Percentiles rank a stretch among this genome's conserved stretches.
Conservation (phyloP, 2,329 filamentous ascomycete species). For the Xylariaceae sp. region DNA sequence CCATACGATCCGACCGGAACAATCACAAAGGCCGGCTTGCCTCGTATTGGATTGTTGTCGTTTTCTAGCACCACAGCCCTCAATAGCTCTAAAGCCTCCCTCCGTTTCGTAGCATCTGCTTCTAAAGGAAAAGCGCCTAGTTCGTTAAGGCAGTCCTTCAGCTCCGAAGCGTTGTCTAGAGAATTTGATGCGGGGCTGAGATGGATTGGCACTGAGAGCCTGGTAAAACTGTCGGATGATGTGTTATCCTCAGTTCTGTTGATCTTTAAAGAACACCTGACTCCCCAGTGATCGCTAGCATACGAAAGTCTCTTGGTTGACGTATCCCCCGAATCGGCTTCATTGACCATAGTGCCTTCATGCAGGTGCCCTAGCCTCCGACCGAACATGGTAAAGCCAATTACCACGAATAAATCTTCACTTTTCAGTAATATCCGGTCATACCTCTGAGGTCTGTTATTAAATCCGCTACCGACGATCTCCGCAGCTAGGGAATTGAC, state of each 20-base stretch:
- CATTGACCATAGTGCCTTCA: not conserved
- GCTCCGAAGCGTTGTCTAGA: conserved; percentile 41
- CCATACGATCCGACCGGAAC: conserved; percentile 71
- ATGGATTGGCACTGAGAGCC: conserved; percentile 43
- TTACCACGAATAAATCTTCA: conserved; percentile 46
- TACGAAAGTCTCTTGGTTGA: conserved; percentile 31
- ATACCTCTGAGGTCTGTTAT: conserved; percentile 67
- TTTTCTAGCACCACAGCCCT: conserved; percentile 49
- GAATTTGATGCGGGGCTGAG: conserved; percentile 37
- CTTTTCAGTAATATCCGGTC: conserved; percentile 65
- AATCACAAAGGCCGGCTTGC: conserved; percentile 53
- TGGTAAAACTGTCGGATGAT: conserved; percentile 29
- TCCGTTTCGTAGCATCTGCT: conserved; percentile 49
- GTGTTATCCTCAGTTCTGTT: conserved; percentile 15
- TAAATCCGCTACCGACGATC: conserved; percentile 52
- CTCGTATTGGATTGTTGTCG: conserved; percentile 28
- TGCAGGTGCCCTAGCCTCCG: conserved; percentile 40
- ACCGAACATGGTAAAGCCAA: conserved; percentile 64
- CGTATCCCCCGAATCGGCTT: conserved; percentile 8
- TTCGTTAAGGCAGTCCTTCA: conserved; percentile 47
- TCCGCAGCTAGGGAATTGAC: conserved; percentile 61
- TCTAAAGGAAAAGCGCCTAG: conserved; percentile 53
- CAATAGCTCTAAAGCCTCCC: conserved; percentile 53
- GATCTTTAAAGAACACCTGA: conserved; percentile 52
- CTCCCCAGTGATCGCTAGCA: conserved; percentile 65